These are phyloP conservation scores for Penicillium waksmanii DNA, from an alignment of 495 filamentous ascomycete species.

Conservation along the genomic window DNA sequence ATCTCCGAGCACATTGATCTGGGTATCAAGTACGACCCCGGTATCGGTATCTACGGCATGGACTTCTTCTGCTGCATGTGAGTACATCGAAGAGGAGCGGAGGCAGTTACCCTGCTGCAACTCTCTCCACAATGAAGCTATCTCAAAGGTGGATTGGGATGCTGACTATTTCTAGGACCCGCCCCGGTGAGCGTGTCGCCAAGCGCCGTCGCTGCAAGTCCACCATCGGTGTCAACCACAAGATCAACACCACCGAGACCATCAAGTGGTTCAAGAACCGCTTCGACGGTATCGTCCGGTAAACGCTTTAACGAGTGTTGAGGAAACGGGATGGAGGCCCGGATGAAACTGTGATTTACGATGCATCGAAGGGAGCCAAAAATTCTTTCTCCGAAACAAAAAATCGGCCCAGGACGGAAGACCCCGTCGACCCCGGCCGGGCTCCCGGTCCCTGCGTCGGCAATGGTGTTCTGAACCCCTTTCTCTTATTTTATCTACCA, in stretches of 20 bases:
- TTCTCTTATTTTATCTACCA: conserved; percentile 39
- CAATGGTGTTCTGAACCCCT: conserved; percentile 35
- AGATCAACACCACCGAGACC: conserved; percentile 90
- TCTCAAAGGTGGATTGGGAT: not conserved
- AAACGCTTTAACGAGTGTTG: conserved; percentile 45
- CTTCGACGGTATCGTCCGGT: conserved; percentile 97
- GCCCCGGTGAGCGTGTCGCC: conserved; percentile 95
- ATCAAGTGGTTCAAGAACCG: conserved; percentile 99
- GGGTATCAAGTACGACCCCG: conserved; percentile 99
- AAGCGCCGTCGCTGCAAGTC: conserved; percentile 89
- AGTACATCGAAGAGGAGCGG: conserved; percentile 29
- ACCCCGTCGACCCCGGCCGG: conserved; percentile 21
- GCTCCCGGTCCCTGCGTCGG: conserved; percentile 37
- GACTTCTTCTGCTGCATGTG: conserved; percentile 99
- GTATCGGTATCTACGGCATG: conserved; percentile 99
- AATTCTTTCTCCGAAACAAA: conserved; percentile 35
- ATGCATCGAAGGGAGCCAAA: conserved; percentile 45
- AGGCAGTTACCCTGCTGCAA: conserved; percentile 8
- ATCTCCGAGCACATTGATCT: conserved; percentile 99
- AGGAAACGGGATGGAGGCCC: conserved; percentile 23
- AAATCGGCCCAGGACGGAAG: conserved; percentile 25
- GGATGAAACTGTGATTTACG: conserved; percentile 42
- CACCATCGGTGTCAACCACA: conserved; percentile 84
- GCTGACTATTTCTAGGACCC: conserved; percentile 62
- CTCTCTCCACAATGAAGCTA: not conserved